Evolutionary conservation across 75 land plant genomes (phyloP), one percentile per base, ranked within the genome.

Genomic region (Pseudotsuga menziesii): DNA sequence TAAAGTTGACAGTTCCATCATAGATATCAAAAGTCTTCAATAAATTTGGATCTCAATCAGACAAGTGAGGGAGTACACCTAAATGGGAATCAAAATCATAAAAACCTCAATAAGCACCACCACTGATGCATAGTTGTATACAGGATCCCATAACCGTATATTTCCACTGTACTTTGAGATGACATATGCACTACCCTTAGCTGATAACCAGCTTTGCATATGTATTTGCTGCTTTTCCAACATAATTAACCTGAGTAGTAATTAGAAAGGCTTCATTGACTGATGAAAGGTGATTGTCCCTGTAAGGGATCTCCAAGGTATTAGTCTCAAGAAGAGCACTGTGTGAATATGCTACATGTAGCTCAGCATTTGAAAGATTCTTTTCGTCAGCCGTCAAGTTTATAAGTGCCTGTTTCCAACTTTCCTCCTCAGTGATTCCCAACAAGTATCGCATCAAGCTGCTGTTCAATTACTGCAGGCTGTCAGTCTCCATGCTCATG

Each of bases 21-120:
- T 97, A 97, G 58, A 96, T 83, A 72, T 97, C 94, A 39, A 97
- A 76, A 36, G 98, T 95, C 83, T 97, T 94, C 66, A 95, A 75
- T 56, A 97, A 81, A 77, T 97, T 97, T 66, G 99, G 99, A 75
- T 97, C 99, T 54, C 99, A 87, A 81, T 97, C 95, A 29, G 99
- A 97, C 41, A 97, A 76, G 75, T 83, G 93, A 3, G 99, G 82
- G 74, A 97, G 95, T 11, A 97, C 98, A n/a, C 99, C 99, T 97
- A 75, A 58, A 82, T 97, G 96, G 69, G 96, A 85, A 60, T 97
- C 99, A 78, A 97, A 95, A 78, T 97, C 92, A 80, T 98, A 97
- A 66, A 97, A 97, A 22, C 99, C 99, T 26, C 99, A 98, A 91
- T 97, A 97, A 52, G 99, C 99, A 36, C 99, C 99, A 82, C 99